A percentile compares a stretch with the other conserved stretches of the same genome.
These are phyloP conservation scores for Capronia epimyces DNA, from an alignment of 2,329 filamentous ascomycete species.

Conservation along the genomic window DNA sequence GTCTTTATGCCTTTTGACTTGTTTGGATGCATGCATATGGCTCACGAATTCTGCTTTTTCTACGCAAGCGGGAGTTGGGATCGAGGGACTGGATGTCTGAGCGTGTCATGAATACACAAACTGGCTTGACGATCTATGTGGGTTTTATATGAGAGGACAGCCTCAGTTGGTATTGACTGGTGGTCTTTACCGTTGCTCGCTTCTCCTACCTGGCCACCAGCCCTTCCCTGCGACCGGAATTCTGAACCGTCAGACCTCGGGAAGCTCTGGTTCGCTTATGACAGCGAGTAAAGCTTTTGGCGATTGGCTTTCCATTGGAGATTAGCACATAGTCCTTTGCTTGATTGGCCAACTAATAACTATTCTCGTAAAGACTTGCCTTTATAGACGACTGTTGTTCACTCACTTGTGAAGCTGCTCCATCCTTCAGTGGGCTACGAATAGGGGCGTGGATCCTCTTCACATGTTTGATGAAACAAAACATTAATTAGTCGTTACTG, in stretches of 20 bases:
- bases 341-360: not conserved
- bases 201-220: not conserved
- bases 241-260: not conserved
- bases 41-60: constrained; percentile 8
- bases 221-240: not conserved
- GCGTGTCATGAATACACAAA: constrained; percentile 15
- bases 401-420: not conserved
- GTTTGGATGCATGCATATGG: constrained; percentile 10
- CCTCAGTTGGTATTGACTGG: not conserved
- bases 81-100: constrained; percentile 5
- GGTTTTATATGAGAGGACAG: constrained; percentile 9
- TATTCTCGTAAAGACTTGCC: not conserved
- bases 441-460: no score
- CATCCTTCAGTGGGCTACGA: no score
- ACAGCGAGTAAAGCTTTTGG: not conserved
- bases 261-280: not conserved
- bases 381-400: not conserved
- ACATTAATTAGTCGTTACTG: not conserved
- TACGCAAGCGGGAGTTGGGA: constrained; percentile 16
- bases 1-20: constrained; percentile 14
- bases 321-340: not conserved
- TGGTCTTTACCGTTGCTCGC: not conserved
- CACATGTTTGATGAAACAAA: not conserved
- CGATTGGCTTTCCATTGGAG: not conserved
- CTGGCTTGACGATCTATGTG: constrained; percentile 12